A percentile compares a stretch with the other conserved stretches of the same genome.
These are phyloP conservation scores for Monilinia polystroma DNA, from an alignment of 2,329 filamentous ascomycete species.

Conservation along the genomic window DNA sequence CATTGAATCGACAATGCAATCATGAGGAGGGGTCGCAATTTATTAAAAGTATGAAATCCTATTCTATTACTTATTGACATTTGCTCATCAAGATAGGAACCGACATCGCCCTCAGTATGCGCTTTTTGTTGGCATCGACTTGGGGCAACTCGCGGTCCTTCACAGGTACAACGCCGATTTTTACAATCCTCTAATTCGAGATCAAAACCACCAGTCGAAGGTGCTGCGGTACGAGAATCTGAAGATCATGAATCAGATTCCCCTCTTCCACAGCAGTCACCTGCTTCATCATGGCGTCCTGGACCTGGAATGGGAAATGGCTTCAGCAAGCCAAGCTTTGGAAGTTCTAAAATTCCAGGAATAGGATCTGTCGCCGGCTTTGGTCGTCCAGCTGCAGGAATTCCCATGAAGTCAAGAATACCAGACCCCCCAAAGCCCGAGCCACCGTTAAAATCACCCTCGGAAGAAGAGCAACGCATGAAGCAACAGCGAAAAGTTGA, in stretches of 20 bases:
- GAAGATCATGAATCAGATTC: constrained; percentile 21
- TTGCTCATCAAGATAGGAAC: constrained; percentile 31
- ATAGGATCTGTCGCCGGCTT: not conserved
- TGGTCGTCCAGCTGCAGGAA: constrained; percentile 13
- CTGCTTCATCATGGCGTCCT: constrained; percentile 29
- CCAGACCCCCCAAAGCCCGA: constrained; percentile 13
- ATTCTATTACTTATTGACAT: not conserved
- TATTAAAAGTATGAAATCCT: constrained; percentile 33
- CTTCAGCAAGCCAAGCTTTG: not conserved
- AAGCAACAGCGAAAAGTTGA: constrained; percentile 23
- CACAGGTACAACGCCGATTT: constrained; percentile 39
- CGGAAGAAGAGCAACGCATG: not conserved
- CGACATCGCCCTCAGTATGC: constrained; percentile 36
- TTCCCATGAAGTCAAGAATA: constrained; percentile 19
- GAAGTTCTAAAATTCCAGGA: constrained; percentile 12
- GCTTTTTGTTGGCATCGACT: constrained; percentile 40
- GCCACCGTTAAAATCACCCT: not conserved
- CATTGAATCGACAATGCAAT: constrained; percentile 28
- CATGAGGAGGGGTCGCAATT: constrained; percentile 36
- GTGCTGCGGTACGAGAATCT: constrained; percentile 26
- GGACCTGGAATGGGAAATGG: constrained; percentile 16
- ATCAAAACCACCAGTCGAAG: constrained; percentile 33
- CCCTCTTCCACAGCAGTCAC: not conserved
- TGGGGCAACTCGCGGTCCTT: constrained; percentile 35
- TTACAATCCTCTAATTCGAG: constrained; percentile 38